These are phyloP conservation scores for Lepidium aucheri DNA, from an alignment of 345 rosid species.

Conservation along the genomic window DNA sequence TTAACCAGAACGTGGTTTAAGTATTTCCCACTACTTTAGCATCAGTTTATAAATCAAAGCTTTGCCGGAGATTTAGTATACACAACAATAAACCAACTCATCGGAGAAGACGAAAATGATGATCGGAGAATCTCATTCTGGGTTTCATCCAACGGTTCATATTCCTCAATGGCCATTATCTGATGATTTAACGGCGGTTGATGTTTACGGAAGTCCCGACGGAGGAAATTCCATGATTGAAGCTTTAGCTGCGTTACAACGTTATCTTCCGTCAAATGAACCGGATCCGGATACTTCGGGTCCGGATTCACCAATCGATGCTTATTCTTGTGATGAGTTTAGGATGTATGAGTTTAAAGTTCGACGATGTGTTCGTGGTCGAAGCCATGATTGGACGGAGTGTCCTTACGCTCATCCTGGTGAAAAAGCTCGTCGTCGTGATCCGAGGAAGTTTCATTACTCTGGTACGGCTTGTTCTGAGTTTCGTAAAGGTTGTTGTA, in stretches of 20 bases:
- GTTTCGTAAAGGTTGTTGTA: slow-evolving; percentile 66
- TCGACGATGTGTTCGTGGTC: slow-evolving; percentile 69
- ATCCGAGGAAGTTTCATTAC: slow-evolving; percentile 71
- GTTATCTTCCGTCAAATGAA: slow-evolving; percentile 48
- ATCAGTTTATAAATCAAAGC: slow-evolving; percentile 43
- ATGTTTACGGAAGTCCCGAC: too few species aligned
- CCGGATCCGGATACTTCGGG: slow-evolving; percentile 41
- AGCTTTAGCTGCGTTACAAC: slow-evolving; percentile 51
- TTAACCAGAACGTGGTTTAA: slow-evolving; percentile 28
- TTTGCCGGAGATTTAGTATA: slow-evolving; percentile 28
- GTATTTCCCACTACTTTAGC: slow-evolving; percentile 1
- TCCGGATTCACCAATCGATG: slow-evolving; percentile 48
- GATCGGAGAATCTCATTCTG: slow-evolving; percentile 58
- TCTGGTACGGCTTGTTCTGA: slow-evolving; percentile 87
- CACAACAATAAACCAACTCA: neutral
- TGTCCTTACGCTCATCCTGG: slow-evolving; percentile 98
- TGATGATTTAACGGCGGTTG: slow-evolving; percentile 39
- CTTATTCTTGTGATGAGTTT: slow-evolving; percentile 73
- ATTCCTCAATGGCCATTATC: slow-evolving; percentile 48
- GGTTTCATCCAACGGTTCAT: slow-evolving; percentile 43
- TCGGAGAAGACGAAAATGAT: slow-evolving; percentile 37
- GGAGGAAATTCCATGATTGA: slow-evolving; percentile 34
- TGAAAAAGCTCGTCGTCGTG: slow-evolving; percentile 83
- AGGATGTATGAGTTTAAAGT: slow-evolving; percentile 89
- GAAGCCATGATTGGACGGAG: slow-evolving; percentile 98